Evolutionary conservation across 805 yeast species (phyloP).

Genomic region (Starmerella kuoi): DNA sequence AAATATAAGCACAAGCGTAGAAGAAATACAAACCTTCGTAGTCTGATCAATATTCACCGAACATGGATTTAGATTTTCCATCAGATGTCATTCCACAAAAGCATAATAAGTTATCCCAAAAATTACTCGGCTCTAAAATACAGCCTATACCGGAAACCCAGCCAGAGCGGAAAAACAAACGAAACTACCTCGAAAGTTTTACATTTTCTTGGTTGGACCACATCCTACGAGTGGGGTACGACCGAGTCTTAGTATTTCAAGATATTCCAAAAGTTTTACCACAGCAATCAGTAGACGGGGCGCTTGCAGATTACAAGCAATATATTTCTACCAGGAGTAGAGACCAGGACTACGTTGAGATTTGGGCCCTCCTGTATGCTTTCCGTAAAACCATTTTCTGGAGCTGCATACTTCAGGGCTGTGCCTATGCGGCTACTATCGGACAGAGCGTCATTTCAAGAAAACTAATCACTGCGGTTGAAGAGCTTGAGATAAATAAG

Average conservation of each 20-base stretch:
- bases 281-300: conserved; percentile 6
- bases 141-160: conserved; percentile 19
- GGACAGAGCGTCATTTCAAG: conserved; percentile 14
- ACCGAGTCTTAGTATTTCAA: conserved; percentile 14
- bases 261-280: conserved; percentile 15
- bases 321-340: conserved; percentile 6
- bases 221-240: conserved; percentile 29
- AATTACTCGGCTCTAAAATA: conserved; percentile 7
- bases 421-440: conserved; percentile 7
- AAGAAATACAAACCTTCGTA: no score
- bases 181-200: conserved; percentile 31
- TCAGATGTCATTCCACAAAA: conserved; percentile 1
- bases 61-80: no score
- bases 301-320: conserved; percentile 5
- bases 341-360: conserved; percentile 4
- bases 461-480: conserved; percentile 9
- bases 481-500: conserved; percentile 1
- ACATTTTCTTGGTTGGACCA: conserved; percentile 46
- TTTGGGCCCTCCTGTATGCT: conserved; percentile 16
- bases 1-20: no score
- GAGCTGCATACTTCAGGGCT: neutral
- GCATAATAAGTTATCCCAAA: conserved; percentile 8
- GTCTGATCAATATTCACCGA: no score
- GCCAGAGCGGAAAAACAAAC: conserved; percentile 10
- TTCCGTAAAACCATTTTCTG: conserved; percentile 7